Evolutionary conservation across 352 stramenopile species (phyloP), one percentile per base, ranked within the genome.

Genomic region (Globisporangium polare): DNA sequence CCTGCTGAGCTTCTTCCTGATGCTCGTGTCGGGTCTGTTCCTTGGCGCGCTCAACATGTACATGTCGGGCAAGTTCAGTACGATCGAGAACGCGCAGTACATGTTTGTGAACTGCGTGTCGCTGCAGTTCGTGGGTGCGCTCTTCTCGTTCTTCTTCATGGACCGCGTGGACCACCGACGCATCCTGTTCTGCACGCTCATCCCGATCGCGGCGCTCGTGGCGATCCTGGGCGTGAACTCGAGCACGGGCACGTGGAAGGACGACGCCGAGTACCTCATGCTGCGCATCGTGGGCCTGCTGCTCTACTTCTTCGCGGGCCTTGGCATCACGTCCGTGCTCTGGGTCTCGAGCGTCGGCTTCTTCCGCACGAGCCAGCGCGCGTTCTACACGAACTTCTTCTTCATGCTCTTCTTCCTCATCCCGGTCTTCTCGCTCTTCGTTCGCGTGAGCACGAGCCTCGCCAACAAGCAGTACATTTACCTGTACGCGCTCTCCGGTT

Each of bases 81-180:
- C 63, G 37, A 86, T 90, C 29, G 73, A 85, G 18, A 69, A 86
- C 24, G 80, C 78, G 7, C 80, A 82, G 58, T 86, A 86, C 62
- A 89, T 92, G 75, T 90, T 94, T 62, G 71, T 88, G 31, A 94
- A 92, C 72, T 89, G 81, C 49, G 73, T 81, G 42, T 65, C 53
- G 6, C 57, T 94, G 12, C 81, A 94, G 69, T 77, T 92, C 51
- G 52, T 90, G 6, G 83, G 85, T 22, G 81, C 83, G 10, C 47
- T 92, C 9, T 83, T 94, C 22, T 90, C 81, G 62, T 94, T 94
- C 68, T 92, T 94, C 65, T 87, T 94, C 67, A 92, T 94, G 64
- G 85, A 94, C 66, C 74, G 77, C 15, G 79, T 90, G 39, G 74
- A 90, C 62, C 85, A 94, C 72, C 75, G 74, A 29, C 78, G 80